These are phyloP conservation scores for Filosporella fistucella DNA, from an alignment of 495 filamentous ascomycete species.

Conservation along the genomic window DNA sequence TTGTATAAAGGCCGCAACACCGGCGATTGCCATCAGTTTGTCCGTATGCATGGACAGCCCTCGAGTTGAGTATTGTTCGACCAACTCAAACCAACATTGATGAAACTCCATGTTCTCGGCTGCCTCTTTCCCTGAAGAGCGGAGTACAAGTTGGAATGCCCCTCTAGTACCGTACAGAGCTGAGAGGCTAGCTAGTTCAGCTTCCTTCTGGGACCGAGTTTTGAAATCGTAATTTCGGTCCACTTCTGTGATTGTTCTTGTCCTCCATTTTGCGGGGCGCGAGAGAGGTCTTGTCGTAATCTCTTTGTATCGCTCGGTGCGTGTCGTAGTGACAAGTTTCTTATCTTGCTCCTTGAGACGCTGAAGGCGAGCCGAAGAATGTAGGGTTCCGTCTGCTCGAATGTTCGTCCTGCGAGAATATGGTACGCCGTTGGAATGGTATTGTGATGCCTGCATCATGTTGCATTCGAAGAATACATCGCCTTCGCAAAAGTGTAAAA, in stretches of 20 bases:
- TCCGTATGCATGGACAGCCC: neutral
- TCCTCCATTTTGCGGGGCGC: neutral
- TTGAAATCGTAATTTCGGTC: neutral
- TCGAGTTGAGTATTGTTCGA: neutral
- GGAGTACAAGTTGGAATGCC: too few relatives aligned
- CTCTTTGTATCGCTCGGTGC: neutral
- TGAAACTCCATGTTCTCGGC: too few relatives aligned
- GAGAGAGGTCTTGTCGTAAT: neutral
- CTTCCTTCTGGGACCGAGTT: too few relatives aligned
- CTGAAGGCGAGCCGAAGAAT: too few relatives aligned
- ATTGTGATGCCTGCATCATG: neutral
- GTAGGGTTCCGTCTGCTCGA: too few relatives aligned
- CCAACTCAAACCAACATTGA: neutral
- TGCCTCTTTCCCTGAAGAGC: too few relatives aligned
- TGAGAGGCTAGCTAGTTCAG: too few relatives aligned
- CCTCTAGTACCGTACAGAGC: too few relatives aligned
- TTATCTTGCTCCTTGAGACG: too few relatives aligned
- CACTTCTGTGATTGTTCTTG: neutral
- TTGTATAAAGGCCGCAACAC: neutral
- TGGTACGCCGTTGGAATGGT: neutral
- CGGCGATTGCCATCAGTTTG: conserved; percentile 7
- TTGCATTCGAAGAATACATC: conserved; percentile 1
- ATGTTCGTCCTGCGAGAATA: too few relatives aligned
- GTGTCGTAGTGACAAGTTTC: too few relatives aligned
- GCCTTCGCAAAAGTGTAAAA: neutral